Conservation (phyloP, 352 stramenopile genomes). For the Pythium aquatile region DNA sequence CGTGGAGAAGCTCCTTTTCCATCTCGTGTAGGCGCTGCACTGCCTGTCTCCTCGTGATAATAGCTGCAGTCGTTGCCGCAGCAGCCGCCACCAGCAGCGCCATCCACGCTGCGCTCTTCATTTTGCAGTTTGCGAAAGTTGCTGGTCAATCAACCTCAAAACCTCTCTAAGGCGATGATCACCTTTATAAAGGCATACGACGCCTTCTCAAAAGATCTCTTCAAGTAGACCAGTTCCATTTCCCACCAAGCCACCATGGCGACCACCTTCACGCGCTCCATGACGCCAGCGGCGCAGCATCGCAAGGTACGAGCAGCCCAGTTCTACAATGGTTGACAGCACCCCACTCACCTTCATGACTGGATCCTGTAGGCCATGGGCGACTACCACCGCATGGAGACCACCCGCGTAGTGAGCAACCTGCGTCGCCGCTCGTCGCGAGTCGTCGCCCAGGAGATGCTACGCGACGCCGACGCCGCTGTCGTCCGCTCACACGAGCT, state of each 20-base stretch:
- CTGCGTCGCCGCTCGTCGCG: slow-evolving; percentile 5
- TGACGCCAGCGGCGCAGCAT: slow-evolving; percentile 57
- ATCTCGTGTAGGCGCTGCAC: not conserved
- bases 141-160: not conserved
- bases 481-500: slow-evolving; percentile 1
- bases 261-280: slow-evolving; percentile 25
- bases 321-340: too few relatives aligned
- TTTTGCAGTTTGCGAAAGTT: not conserved
- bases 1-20: slow-evolving; percentile 24
- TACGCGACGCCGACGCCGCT: slow-evolving; percentile 1
- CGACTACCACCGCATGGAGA: slow-evolving; percentile 26
- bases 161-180: not conserved
- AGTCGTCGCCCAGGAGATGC: not conserved
- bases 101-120: slow-evolving; percentile 9
- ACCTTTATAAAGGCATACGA: not conserved
- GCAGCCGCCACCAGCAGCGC: not conserved
- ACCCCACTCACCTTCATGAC: not conserved
- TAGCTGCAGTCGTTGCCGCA: not conserved
- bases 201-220: slow-evolving; percentile 8
- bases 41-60: not conserved
- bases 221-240: not conserved
- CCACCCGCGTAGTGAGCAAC: slow-evolving; percentile 7
- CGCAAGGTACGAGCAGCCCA: slow-evolving; percentile 35
- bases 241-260: slow-evolving; percentile 31
- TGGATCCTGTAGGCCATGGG: slow-evolving; percentile 18